A percentile compares a stretch with the other conserved stretches of the same genome.
These are phyloP conservation scores for Phytopythium chamaehyphon DNA, from an alignment of 352 stramenopile species.

Conservation along the genomic window DNA sequence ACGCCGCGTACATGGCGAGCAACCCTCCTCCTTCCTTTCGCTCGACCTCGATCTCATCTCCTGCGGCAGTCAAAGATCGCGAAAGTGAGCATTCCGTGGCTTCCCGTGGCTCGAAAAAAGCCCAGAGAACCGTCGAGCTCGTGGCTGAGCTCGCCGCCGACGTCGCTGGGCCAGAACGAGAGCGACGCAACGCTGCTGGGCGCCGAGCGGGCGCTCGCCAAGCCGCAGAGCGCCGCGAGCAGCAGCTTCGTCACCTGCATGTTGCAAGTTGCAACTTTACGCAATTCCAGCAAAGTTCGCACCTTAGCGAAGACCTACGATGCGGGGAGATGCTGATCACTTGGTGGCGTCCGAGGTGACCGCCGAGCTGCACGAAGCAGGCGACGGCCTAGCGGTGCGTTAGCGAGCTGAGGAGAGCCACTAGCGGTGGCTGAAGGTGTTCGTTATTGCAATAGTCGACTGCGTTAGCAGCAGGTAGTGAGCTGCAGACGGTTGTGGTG, in stretches of 20 bases:
- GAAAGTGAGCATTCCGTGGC: neutral
- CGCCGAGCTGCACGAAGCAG: neutral
- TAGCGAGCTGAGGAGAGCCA: too few species aligned
- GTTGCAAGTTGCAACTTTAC: too few species aligned
- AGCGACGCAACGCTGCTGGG: neutral
- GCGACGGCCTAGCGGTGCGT: neutral
- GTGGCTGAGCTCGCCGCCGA: neutral
- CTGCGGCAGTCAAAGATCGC: neutral
- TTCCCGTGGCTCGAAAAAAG: neutral
- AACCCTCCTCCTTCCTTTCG: neutral
- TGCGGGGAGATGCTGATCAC: neutral
- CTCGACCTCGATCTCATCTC: neutral
- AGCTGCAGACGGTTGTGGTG: constrained; percentile 6
- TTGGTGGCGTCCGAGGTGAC: constrained; percentile 6
- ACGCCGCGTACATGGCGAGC: neutral
- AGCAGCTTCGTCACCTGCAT: too few species aligned
- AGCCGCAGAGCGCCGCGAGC: neutral
- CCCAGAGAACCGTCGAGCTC: neutral
- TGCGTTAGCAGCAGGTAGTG: neutral
- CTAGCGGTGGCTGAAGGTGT: too few species aligned
- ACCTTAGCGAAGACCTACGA: too few species aligned
- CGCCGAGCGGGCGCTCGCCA: neutral
- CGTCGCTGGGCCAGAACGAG: neutral
- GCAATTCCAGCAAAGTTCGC: too few species aligned
- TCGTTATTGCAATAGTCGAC: neutral